Percentiles rank a stretch among this genome's conserved stretches.
These are phyloP conservation scores for Pogostemon cablin DNA, from an alignment of 257 asterid species.

Conservation along the genomic window DNA sequence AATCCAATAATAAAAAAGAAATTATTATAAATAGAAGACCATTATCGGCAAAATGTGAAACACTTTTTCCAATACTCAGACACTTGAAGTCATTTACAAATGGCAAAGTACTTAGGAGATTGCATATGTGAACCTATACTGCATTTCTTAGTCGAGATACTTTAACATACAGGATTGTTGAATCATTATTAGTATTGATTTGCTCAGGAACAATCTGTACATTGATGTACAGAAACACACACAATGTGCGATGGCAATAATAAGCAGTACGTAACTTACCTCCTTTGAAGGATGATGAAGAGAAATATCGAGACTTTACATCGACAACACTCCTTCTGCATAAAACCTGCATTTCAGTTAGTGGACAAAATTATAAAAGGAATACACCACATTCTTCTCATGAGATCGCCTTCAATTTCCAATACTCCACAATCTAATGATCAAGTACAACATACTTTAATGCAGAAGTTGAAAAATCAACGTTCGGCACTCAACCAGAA, in stretches of 20 bases:
- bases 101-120: no score
- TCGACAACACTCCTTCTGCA: constrained; percentile 50
- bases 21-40: not conserved
- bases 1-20: not conserved
- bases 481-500: not conserved
- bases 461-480: not conserved
- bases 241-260: not conserved
- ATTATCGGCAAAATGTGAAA: no score
- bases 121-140: no score
- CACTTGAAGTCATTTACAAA: no score
- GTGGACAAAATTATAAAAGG: constrained; percentile 19
- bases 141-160: not conserved
- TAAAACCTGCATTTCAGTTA: constrained; percentile 49
- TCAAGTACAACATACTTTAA: not conserved
- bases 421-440: constrained; percentile 5
- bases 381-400: not conserved
- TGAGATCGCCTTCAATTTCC: not conserved
- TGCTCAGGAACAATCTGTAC: not conserved
- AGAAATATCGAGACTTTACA: constrained; percentile 52
- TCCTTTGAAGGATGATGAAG: constrained; percentile 49
- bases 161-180: not conserved
- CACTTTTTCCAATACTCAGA: no score
- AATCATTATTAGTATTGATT: constrained; percentile 3
- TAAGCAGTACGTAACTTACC: constrained; percentile 38
- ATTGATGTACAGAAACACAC: not conserved